Base-by-base conservation (phyloP, 108 stramenopile species). In the Aurantiochytrium sp. region DNA sequence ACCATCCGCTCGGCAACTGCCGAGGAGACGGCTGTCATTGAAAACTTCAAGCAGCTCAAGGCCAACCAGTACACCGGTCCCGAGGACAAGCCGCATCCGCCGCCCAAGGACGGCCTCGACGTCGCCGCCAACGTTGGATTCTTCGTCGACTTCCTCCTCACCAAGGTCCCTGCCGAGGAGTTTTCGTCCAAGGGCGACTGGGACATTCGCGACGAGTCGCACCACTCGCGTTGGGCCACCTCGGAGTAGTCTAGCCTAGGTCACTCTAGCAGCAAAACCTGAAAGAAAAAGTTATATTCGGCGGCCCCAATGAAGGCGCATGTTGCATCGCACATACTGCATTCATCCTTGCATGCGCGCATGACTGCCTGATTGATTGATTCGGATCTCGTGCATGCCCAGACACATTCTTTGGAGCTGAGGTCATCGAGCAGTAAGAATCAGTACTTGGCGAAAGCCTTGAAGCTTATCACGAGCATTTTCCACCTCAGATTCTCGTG, bases 1-100 rank as follows among this genome's bases (percentile, higher is more conserved):
- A 68, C 59, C 48, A 93, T 95, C 81, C 90, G 95, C 69, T 86
- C 81, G 30, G 85, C 88, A n/a, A 68, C 88, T 85, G 90, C 89
- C 31, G 73, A 68, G 12, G 34, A 89, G 55, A 91, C 94, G 31
- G 93, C 95, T 37, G 88, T 90, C 52, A 45, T 89, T 4, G 39
- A 88, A 4, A 92, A 91, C 52, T 93, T 93, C 50, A 89, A 92
- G 52, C 37, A 85, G 27, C n/a, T 81, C 24, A 81, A 81, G 73
- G 45, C 39, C 42, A 81, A 81, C 3, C 42, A 81, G 45, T 81
- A 81, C 73, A 48, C 73, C 8, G 73, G 73, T 17, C 42, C 39
- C 6, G 45, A 81, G 73, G 39, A 41, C 73, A 81, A 81, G 73
- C 42, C 73, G 1, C 73, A 81, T 24, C 15, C 39, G 39, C 73